A percentile compares a stretch with the other conserved stretches of the same genome.
phyloP scores from a whole-genome alignment of 495 filamentous ascomycete species.

The Podospora conica region DNA sequence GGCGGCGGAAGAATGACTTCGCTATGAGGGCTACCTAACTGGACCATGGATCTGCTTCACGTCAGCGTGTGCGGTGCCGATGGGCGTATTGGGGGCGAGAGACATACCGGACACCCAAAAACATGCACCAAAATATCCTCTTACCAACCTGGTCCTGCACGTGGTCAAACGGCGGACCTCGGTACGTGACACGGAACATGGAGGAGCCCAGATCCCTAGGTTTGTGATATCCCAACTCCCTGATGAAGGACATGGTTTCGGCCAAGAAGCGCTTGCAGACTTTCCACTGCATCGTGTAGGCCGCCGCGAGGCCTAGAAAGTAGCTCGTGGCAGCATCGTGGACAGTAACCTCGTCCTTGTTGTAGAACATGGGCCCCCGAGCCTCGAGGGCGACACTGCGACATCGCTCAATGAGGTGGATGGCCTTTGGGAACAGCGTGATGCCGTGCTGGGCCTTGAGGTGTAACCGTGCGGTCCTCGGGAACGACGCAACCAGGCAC shows the following conservation, averaged over 20 bases:
- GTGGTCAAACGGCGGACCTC: constrained; percentile 49
- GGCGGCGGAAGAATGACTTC: constrained; percentile 62
- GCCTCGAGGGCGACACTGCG: constrained; percentile 66
- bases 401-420: constrained; percentile 66
- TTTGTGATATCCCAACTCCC: constrained; percentile 58
- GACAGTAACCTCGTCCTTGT: constrained; percentile 57
- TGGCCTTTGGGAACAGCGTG: constrained; percentile 58
- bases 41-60: constrained; percentile 52
- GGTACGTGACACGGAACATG: constrained; percentile 26
- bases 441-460: constrained; percentile 57
- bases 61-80: background rate
- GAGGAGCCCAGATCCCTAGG: constrained; percentile 31
- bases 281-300: constrained; percentile 62
- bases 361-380: constrained; percentile 61
- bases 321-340: constrained; percentile 86
- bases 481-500: constrained; percentile 70
- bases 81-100: background rate
- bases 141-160: constrained; percentile 72
- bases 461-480: constrained; percentile 64
- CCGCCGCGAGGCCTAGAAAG: constrained; percentile 64
- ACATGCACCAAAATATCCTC: constrained; percentile 71
- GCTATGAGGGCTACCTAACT: constrained; percentile 59
- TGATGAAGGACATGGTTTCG: constrained; percentile 66
- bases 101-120: constrained; percentile 56
- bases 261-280: constrained; percentile 62